Conservation (phyloP, 768 basidiomycete genomes). For the Mycena indigotica region DNA sequence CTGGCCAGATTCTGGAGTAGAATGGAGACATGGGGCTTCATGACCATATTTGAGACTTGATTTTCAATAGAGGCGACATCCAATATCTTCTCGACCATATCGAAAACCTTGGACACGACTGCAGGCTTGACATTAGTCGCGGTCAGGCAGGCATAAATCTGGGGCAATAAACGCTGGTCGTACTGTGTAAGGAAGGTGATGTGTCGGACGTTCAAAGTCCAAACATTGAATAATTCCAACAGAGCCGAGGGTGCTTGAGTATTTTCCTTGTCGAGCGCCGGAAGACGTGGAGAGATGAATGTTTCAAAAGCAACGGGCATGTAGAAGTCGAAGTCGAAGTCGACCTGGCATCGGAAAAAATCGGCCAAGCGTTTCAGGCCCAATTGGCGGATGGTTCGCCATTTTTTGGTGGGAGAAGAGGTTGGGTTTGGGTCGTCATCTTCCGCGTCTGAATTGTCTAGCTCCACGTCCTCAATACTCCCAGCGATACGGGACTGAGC, state of each 20-base stretch:
- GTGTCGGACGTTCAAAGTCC: slow-evolving; percentile 64
- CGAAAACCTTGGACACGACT: slow-evolving; percentile 80
- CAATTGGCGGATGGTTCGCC: slow-evolving; percentile 73
- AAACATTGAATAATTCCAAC: slow-evolving; percentile 80
- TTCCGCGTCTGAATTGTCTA: slow-evolving; percentile 39
- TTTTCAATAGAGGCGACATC: slow-evolving; percentile 54
- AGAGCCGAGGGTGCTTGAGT: slow-evolving; percentile 89
- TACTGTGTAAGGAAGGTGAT: slow-evolving; percentile 68
- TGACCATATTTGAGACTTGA: slow-evolving; percentile 49
- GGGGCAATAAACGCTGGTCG: slow-evolving; percentile 68
- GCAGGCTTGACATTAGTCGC: slow-evolving; percentile 85
- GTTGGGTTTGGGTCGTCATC: slow-evolving; percentile 34
- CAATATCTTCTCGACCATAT: slow-evolving; percentile 77
- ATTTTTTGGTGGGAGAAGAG: slow-evolving; percentile 38
- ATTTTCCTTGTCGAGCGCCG: slow-evolving; percentile 77
- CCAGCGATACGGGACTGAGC: slow-evolving; percentile 63
- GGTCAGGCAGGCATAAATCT: slow-evolving; percentile 79
- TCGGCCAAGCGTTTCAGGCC: slow-evolving; percentile 86
- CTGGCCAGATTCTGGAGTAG: slow-evolving; percentile 73
- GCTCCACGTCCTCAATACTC: slow-evolving; percentile 40
- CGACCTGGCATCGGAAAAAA: slow-evolving; percentile 76
- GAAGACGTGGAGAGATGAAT: slow-evolving; percentile 83
- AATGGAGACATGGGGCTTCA: slow-evolving; percentile 70
- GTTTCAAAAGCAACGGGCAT: slow-evolving; percentile 64
- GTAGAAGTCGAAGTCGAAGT: slow-evolving; percentile 77